These are phyloP conservation scores for Pythium rishiriense DNA, from an alignment of 352 stramenopile species.

Conservation along the genomic window DNA sequence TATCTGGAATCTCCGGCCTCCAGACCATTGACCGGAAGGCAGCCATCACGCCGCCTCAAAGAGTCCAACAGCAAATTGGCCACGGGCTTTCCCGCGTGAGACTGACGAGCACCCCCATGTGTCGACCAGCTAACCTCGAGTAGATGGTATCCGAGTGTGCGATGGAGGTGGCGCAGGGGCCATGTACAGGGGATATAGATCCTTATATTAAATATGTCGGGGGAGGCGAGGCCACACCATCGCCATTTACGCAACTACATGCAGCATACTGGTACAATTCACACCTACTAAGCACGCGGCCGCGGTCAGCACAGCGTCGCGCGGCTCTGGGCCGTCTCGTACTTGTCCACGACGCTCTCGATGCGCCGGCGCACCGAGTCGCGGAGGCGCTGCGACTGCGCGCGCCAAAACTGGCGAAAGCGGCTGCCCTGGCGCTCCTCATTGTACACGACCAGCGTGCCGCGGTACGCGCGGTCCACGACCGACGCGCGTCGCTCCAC, in stretches of 20 bases:
- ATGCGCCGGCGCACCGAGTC: constrained; percentile 48
- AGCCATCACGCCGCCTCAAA: not conserved
- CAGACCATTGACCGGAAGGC: no score
- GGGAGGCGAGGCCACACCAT: not conserved
- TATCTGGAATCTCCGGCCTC: not conserved
- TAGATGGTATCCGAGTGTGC: not conserved
- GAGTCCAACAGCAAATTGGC: not conserved
- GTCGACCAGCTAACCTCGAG: not conserved
- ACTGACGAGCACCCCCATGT: not conserved
- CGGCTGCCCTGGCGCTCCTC: constrained; percentile 43
- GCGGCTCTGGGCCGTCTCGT: constrained; percentile 35
- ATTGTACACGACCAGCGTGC: constrained; percentile 74
- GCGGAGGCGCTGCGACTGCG: constrained; percentile 30
- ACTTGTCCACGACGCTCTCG: constrained; percentile 61
- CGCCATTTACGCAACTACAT: no score
- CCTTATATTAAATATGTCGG: not conserved
- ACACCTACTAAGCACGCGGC: not conserved
- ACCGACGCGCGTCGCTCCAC: constrained; percentile 11
- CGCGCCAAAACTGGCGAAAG: constrained; percentile 43
- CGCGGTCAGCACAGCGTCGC: constrained; percentile 13
- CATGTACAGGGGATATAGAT: not conserved
- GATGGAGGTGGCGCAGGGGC: not conserved
- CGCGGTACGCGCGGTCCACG: constrained; percentile 53
- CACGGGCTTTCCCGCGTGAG: no score
- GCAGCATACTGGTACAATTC: not conserved